phyloP scores from a whole-genome alignment of 352 stramenopile species.

The Phytophthora macrochlamydospora region DNA sequence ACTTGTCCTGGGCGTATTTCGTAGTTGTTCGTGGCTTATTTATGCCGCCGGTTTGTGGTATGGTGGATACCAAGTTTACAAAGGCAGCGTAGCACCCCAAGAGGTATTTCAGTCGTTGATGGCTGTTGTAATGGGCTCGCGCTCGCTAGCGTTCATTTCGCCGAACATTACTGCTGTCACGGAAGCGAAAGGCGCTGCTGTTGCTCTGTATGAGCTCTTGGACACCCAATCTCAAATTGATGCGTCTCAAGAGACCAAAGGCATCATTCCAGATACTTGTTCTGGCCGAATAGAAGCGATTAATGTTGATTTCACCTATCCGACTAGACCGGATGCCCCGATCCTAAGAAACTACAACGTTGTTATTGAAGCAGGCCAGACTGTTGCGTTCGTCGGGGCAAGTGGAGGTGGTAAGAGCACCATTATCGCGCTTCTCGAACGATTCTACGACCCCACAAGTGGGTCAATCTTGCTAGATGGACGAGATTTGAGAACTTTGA shows the following conservation, averaged over 20 bases:
- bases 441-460: constrained; percentile 69
- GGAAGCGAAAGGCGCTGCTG: constrained; percentile 22
- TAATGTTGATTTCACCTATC: constrained; percentile 71
- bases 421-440: constrained; percentile 55
- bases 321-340: constrained; percentile 36
- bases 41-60: constrained; percentile 45
- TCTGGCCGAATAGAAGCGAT: constrained; percentile 46
- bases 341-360: constrained; percentile 22
- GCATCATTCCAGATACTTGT: constrained; percentile 26
- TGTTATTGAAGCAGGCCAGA: constrained; percentile 18
- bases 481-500: constrained; percentile 57
- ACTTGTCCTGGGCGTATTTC: constrained; percentile 25
- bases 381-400: constrained; percentile 17
- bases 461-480: constrained; percentile 80
- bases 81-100: constrained; percentile 18
- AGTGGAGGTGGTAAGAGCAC: constrained; percentile 28
- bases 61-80: constrained; percentile 33
- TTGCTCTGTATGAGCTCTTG: constrained; percentile 42
- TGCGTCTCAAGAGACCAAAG: constrained; percentile 26
- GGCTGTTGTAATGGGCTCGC: constrained; percentile 35
- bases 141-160: constrained; percentile 32
- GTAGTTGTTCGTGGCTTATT: constrained; percentile 33
- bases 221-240: constrained; percentile 44
- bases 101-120: constrained; percentile 37
- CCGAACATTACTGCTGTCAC: constrained; percentile 34